These are phyloP conservation scores for Polytrichum commune DNA, from an alignment of 225 moss, liverwort and hornwort genomes.

Conservation along the genomic window DNA sequence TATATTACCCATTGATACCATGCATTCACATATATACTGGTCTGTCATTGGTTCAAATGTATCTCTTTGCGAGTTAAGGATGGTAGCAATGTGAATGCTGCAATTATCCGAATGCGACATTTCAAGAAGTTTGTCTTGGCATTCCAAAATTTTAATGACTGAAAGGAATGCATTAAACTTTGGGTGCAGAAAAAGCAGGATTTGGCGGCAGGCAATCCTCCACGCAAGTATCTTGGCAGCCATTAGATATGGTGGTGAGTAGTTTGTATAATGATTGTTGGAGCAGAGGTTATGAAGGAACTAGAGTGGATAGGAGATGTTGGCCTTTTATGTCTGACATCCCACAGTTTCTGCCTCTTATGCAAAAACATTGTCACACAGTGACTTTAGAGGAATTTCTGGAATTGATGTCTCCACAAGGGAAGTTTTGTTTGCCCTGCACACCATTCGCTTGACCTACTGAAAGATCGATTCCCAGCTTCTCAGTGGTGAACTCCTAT, in stretches of 20 bases:
- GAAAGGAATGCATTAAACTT: conserved; percentile 8
- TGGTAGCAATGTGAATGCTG: background rate
- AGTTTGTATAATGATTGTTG: conserved; percentile 7
- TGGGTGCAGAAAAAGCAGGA: conserved; percentile 58
- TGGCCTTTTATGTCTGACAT: background rate
- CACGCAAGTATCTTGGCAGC: conserved; percentile 56
- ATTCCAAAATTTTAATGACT: background rate
- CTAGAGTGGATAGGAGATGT: conserved; percentile 5
- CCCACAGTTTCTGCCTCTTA: background rate
- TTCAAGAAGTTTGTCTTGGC: background rate
- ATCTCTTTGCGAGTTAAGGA: background rate
- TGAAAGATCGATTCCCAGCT: too few species aligned
- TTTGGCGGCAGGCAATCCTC: conserved; percentile 26
- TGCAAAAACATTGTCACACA: conserved; percentile 5
- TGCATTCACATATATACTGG: background rate
- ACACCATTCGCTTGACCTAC: background rate
- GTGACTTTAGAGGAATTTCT: background rate
- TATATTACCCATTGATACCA: too few species aligned
- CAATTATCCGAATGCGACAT: background rate
- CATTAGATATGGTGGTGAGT: conserved; percentile 18
- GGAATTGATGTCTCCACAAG: background rate
- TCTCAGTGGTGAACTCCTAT: conserved; percentile 4
- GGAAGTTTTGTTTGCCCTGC: conserved; percentile 3
- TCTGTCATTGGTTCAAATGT: too few species aligned
- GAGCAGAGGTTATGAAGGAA: conserved; percentile 3